Evolutionary conservation across 345 rosid species (phyloP).

Genomic region (Pistacia atlantica): DNA sequence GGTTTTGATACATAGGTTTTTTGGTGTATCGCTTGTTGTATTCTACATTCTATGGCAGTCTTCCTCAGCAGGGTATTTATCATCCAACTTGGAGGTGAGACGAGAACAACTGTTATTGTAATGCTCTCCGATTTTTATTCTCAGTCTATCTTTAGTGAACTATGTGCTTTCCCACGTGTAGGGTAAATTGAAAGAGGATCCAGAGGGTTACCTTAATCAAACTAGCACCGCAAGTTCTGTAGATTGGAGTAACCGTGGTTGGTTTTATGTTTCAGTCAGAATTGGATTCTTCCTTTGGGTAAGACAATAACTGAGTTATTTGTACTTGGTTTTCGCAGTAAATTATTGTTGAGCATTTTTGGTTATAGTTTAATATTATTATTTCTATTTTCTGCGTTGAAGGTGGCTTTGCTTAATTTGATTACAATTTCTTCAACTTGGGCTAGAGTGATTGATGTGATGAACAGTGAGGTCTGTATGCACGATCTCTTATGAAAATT

Average conservation of each 20-base stretch:
- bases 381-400: constrained; percentile 17
- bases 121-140: background rate
- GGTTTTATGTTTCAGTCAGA: constrained; percentile 79
- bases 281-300: constrained; percentile 95
- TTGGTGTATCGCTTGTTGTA: constrained; percentile 73
- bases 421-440: constrained; percentile 94
- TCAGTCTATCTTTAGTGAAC: background rate
- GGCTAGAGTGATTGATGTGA: constrained; percentile 93
- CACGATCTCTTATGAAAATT: background rate
- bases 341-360: background rate
- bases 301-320: constrained; percentile 22
- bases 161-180: constrained; percentile 26
- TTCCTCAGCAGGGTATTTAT: constrained; percentile 52
- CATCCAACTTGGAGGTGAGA: constrained; percentile 53
- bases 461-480: constrained; percentile 82
- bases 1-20: constrained; percentile 90
- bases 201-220: constrained; percentile 29
- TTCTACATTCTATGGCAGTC: constrained; percentile 79
- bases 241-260: constrained; percentile 59
- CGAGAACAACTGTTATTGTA: background rate
- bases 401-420: constrained; percentile 91
- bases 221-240: constrained; percentile 31
- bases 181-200: constrained; percentile 46
- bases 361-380: background rate
- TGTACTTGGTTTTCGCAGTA: constrained; percentile 6